Base-by-base conservation (phyloP, 805 yeast genomes). In the Yamadazyma scolyti region DNA sequence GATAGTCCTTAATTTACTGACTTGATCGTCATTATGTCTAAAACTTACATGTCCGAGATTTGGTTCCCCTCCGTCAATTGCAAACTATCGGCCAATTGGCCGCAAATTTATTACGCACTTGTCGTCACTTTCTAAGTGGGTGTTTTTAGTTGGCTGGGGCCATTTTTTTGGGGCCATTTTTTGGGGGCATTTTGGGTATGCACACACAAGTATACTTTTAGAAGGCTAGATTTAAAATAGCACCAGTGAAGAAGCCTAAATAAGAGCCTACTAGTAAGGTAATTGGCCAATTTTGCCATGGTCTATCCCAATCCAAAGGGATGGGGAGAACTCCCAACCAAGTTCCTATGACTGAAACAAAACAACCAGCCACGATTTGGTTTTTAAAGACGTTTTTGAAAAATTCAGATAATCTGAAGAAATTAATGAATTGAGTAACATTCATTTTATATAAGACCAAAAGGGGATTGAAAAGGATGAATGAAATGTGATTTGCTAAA, bases 271-370 rank as follows among this genome's bases (percentile, higher is more conserved):
- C 68, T 9, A 90, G 64, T 25, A 90, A 68, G 1, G 97, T 90
- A 32, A 87, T 75, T 5, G 98, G 98, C 94, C 96, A 90, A 31
- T 68, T 72, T 57, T 90, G 98, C 98, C 98, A 90, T 16, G 82
- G 85, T 47, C 97, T 71, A 54, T 90, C 98, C 98, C 98, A 90
- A 56, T 90, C 98, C 37, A 93, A 67, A 0, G 97, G 97, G 36
- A 93, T 88, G 1, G 95, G 97, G 21, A 85, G 56, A 3, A 90
- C 96, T 10, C 97, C 97, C 1, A 87, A 43, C 97, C 97, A 90
- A 5, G 89, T 77, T 1, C 96, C 96, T 8, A 82, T 36, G 2
- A 59, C 24, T 2, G 51, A 45, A 25, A 48, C 32, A n/a, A 59
- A 45, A 13, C 53, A 36, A 11, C 58, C 42, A 6, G 54, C 43